phyloP scores from a whole-genome alignment of 2,329 filamentous ascomycete species.

The Cladosporium sp. region DNA sequence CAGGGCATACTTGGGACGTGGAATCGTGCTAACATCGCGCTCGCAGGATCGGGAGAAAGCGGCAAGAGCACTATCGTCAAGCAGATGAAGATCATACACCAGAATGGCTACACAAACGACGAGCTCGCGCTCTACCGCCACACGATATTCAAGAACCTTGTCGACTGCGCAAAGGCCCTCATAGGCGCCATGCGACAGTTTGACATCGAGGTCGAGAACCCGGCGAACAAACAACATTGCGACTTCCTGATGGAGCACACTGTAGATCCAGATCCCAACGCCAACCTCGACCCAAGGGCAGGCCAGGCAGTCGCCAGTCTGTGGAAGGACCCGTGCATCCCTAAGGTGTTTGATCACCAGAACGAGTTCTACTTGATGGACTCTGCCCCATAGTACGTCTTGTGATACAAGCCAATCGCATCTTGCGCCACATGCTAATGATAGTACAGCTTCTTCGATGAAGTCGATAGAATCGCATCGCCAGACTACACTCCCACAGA shows the following conservation, averaged over 20 bases:
- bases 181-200: constrained; percentile 92
- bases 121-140: constrained; percentile 92
- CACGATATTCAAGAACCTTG: constrained; percentile 96
- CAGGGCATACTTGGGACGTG: neutral
- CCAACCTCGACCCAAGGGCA: constrained; percentile 76
- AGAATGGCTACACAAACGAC: constrained; percentile 94
- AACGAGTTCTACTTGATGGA: constrained; percentile 99
- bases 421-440: constrained; percentile 20
- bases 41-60: constrained; percentile 88
- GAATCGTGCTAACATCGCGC: constrained; percentile 23
- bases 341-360: constrained; percentile 84
- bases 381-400: constrained; percentile 88
- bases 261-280: constrained; percentile 86
- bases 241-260: constrained; percentile 84
- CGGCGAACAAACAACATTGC: constrained; percentile 71
- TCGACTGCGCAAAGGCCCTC: constrained; percentile 93
- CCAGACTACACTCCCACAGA: constrained; percentile 89
- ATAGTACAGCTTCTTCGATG: constrained; percentile 81
- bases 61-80: constrained; percentile 99
- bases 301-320: constrained; percentile 80
- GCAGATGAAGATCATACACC: constrained; percentile 99
- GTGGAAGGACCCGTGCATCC: constrained; percentile 86
- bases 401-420: constrained; percentile 14
- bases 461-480: constrained; percentile 79
- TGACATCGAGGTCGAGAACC: constrained; percentile 72